A percentile compares a stretch with the other conserved stretches of the same genome.
Evolutionary conservation across 2,329 filamentous ascomycete species (phyloP).

Genomic region (Blastomyces gilchristii): DNA sequence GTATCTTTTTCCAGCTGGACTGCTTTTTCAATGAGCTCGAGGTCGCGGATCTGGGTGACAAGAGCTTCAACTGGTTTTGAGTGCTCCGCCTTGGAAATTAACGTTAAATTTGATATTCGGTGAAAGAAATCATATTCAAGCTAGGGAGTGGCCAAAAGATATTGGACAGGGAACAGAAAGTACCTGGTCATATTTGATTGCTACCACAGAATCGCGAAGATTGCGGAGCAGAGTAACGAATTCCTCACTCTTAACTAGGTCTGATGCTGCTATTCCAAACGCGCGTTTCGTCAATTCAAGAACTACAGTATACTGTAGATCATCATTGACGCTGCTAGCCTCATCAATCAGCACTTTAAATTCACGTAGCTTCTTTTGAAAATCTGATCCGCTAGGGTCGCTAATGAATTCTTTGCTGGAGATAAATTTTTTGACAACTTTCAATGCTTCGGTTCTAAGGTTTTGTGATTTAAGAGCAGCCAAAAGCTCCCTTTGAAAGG

Average conservation of each 20-base stretch:
- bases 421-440: not conserved
- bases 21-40: not conserved
- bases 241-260: not conserved
- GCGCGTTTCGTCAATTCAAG: not conserved
- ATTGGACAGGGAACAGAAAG: not conserved
- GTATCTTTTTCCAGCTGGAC: not conserved
- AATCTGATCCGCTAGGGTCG: not conserved
- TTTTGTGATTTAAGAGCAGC: not conserved
- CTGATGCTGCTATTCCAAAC: not conserved
- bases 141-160: not conserved
- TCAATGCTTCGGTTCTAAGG: not conserved
- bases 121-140: not conserved
- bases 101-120: not conserved
- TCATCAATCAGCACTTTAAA: not conserved
- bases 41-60: not conserved
- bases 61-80: not conserved
- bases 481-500: not conserved
- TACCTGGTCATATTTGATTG: constrained; percentile 1
- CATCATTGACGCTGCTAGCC: not conserved
- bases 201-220: not conserved
- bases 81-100: not conserved
- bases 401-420: not conserved
- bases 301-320: not conserved
- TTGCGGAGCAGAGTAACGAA: not conserved
- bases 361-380: not conserved